Evolutionary conservation across 2,329 filamentous ascomycete genomes (phyloP), one percentile per base, ranked within the genome.

Genomic region (Arachnopeziza araneosa): DNA sequence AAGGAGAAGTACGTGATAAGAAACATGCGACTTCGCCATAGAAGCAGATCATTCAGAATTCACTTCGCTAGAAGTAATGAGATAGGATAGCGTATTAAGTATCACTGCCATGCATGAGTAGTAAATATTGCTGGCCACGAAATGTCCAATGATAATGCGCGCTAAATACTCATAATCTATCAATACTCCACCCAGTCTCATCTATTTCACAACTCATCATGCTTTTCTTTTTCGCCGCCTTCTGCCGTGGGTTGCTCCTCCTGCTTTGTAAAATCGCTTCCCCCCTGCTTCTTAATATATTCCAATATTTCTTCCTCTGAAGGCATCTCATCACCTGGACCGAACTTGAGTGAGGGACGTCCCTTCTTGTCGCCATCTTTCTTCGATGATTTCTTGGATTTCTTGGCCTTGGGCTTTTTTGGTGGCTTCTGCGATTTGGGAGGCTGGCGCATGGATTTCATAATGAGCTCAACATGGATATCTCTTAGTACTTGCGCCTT

Each of bases 401-500:
- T 73, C 52, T 72, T 63, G 4, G 36, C 73, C 58, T 72, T 78
- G 26, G 75, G 71, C 64, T 72, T 76, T 67, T 76, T 74, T 51
- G 74, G 72, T 36, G 22, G 32, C 23, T 36, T 23, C 71, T 76
- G 76, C 26, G 70, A 72, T 67, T 77, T 75, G 23, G 81, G 80
- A 67, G 80, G 80, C 68, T 80, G 80, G 66, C 78, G 81, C 68
- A 88, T 83, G 59, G 83, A 83, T 78, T 86, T 88, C 78, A 88
- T 83, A 58, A 91, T 81, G 54, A 93, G 79, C 24, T 91, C 84
- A 72, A 88, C 82, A 67, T 85, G 83, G 4, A 81, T 83, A 71
- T 89, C 86, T 71, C 88, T 85, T 7, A 98, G 80, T 72, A 89
- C 84, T 68, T 86, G 84, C 19, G 86, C 81, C 74, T 88, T 88